Conservation (phyloP, 495 filamentous ascomycete genomes). For the Chaetomidium leptoderma region DNA sequence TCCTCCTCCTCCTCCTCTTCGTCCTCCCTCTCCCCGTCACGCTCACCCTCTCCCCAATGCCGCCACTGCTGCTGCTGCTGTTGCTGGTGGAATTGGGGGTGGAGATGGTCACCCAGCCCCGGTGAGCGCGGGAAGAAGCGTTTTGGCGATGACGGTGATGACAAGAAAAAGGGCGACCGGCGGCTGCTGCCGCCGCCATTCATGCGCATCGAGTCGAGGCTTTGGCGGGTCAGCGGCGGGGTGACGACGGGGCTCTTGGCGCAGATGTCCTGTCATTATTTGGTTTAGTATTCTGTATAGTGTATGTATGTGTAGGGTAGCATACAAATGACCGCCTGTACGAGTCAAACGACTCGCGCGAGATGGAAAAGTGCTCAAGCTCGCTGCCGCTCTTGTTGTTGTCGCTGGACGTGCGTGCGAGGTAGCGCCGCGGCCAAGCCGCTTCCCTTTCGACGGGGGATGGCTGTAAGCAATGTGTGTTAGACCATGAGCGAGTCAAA, state of each 20-base stretch:
- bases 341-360: conserved; percentile 95
- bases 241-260: conserved; percentile 74
- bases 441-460: conserved; percentile 83
- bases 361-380: conserved; percentile 94
- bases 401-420: conserved; percentile 62
- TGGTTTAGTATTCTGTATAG: background rate
- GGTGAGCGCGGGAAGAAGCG: conserved; percentile 44
- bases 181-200: no score
- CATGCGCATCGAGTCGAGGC: conserved; percentile 81
- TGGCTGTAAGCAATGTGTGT: conserved; percentile 52
- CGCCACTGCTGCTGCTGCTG: conserved; percentile 29
- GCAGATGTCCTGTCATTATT: conserved; percentile 70
- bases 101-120: conserved; percentile 33
- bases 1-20: conserved; percentile 58
- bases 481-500: background rate
- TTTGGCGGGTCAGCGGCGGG: conserved; percentile 58
- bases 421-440: conserved; percentile 75
- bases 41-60: conserved; percentile 50
- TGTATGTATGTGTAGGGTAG: background rate
- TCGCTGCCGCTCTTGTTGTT: conserved; percentile 62
- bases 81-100: background rate
- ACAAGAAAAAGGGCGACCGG: conserved; percentile 26
- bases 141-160: background rate
- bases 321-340: conserved; percentile 94
- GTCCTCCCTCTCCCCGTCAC: background rate